A percentile compares a stretch with the other conserved stretches of the same genome.
Conservation (phyloP, 192 early-diverging fungal genomes). For the Rhizoclosmatium globosum region DNA sequence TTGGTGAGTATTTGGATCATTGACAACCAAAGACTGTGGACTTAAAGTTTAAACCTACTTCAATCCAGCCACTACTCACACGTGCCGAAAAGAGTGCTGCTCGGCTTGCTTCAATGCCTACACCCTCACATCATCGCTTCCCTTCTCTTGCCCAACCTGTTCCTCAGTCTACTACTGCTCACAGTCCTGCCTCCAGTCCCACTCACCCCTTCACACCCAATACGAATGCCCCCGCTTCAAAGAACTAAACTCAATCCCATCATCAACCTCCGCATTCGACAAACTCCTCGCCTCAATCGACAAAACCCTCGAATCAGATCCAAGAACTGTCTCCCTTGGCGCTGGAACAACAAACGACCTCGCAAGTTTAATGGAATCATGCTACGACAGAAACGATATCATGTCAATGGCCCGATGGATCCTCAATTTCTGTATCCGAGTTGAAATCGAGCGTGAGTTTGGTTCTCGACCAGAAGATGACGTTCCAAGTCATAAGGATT, state of each 20-base stretch:
- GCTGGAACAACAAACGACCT: not conserved
- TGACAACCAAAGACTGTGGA: not conserved
- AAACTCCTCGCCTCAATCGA: slow-evolving; percentile 6
- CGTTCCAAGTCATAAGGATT: not conserved
- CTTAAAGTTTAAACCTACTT: not conserved
- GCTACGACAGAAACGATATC: not conserved
- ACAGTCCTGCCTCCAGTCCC: not conserved
- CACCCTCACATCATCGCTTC: slow-evolving; percentile 4
- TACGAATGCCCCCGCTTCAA: slow-evolving; percentile 22
- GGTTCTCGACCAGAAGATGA: not conserved
- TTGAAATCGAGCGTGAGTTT: slow-evolving; percentile 11
- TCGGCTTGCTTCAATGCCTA: slow-evolving; percentile 8
- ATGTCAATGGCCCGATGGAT: slow-evolving; percentile 16
- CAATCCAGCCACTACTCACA: slow-evolving; percentile 9
- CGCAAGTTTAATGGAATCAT: not conserved
- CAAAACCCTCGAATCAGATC: not conserved
- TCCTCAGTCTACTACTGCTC: slow-evolving; percentile 27
- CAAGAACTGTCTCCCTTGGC: not conserved
- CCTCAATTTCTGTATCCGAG: slow-evolving; percentile 17
- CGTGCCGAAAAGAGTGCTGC: slow-evolving; percentile 23
- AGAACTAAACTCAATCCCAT: not conserved
- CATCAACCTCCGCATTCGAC: not conserved
- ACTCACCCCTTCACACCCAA: slow-evolving; percentile 12
- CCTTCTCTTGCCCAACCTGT: slow-evolving; percentile 12
- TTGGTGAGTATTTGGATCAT: not conserved